A percentile compares a stretch with the other conserved stretches of the same genome.
Evolutionary conservation across 2,329 filamentous ascomycete species (phyloP).

Genomic region (Pyrenophora tritici-repentis): DNA sequence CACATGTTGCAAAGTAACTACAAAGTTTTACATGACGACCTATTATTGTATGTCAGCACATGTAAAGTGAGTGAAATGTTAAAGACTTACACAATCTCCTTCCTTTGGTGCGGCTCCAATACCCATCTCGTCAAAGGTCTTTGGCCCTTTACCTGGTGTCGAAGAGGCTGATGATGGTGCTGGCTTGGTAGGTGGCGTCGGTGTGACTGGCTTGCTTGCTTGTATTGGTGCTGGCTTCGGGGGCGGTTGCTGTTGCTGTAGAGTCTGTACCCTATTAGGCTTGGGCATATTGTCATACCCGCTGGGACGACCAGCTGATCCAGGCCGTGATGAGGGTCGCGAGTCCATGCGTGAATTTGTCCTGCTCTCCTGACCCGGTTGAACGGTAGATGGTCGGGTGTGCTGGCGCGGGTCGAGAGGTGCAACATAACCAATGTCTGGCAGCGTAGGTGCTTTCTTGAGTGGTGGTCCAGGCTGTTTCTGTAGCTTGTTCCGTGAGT

Average conservation of each 20-base stretch:
- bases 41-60: constrained; percentile 22
- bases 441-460: constrained; percentile 41
- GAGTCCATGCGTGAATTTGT: constrained; percentile 31
- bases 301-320: constrained; percentile 38
- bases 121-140: constrained; percentile 98
- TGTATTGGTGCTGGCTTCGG: constrained; percentile 23
- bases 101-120: constrained; percentile 83
- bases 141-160: constrained; percentile 73
- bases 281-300: constrained; percentile 33
- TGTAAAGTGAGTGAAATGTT: not conserved
- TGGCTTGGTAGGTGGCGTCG: constrained; percentile 36
- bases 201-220: constrained; percentile 27
- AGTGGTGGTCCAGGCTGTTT: constrained; percentile 39
- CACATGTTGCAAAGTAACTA: not conserved
- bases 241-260: constrained; percentile 28
- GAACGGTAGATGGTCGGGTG: constrained; percentile 41
- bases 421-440: constrained; percentile 47
- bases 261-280: constrained; percentile 29
- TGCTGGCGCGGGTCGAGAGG: constrained; percentile 45
- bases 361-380: constrained; percentile 43
- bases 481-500: constrained; percentile 53
- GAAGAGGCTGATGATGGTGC: constrained; percentile 29
- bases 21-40: constrained; percentile 36
- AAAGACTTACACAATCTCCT: constrained; percentile 78
- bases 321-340: constrained; percentile 30